Evolutionary conservation across 2,329 filamentous ascomycete genomes (phyloP), one percentile per base, ranked within the genome.

Genomic region (Neofusicoccum kwambonambiense): DNA sequence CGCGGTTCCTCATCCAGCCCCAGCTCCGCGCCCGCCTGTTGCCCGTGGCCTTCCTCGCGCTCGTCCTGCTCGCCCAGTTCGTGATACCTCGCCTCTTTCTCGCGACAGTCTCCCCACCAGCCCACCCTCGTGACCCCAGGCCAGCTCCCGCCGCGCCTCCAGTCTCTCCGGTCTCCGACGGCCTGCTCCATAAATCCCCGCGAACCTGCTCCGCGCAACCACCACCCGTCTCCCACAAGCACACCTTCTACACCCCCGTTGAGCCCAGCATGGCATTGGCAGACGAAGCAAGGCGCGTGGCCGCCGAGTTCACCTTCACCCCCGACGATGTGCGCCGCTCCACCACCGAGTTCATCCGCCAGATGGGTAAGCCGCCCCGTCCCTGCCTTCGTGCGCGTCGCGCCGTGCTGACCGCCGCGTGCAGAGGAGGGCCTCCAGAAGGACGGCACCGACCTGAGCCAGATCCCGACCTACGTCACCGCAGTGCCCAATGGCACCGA

Each of bases 391-490:
- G 49, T 41, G 22, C 2, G 56, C 17, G 45, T 49, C 45, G 65
- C 22, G 45, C 39, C 22, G 39, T 47, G 65, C 65, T 66, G 49
- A 69, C 52, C 41, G 5, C 39, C 67, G 45, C 31, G 8, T 62
- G 34, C 71, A 93, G 91, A 90, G 69, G 91, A 96, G 82, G 95
- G 95, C 34, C 81, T 98, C 69, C 81, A 87, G 66, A 88, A 89
- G 72, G 88, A 93, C 71, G 89, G 89, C 67, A 89, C 91, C 37
- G 93, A 90, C 70, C 80, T 99, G 82, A 94, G 91, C 80, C 95
- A 98, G 81, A 98, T 99, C 73, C 95, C 95, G 7, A 97, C 93
- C 47, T 99, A 97, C 79, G 94, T 99, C 70, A 98, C 95, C 1
- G 90, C 88, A 41, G 93, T 98, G 34, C 95, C 95, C 75, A 95